Percentiles rank a stretch among this genome's conserved stretches.
Evolutionary conservation across 73 alveolate genomes (phyloP).

Genomic region (Paramecium caudatum): DNA sequence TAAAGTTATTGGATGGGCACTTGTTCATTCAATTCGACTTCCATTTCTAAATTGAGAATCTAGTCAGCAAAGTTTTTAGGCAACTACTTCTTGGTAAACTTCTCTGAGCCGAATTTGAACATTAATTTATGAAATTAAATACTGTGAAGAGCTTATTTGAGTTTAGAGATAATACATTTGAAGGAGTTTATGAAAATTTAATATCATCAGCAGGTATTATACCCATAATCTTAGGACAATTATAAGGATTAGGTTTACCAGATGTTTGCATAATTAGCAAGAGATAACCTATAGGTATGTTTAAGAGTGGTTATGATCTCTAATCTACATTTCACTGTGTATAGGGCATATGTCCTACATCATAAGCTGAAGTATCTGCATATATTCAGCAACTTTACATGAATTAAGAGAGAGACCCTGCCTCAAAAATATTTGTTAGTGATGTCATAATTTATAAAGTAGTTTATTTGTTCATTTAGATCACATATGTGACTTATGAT

Average conservation of each 20-base stretch:
- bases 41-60: conserved; percentile 48
- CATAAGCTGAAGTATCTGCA: conserved; percentile 61
- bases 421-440: conserved; percentile 22
- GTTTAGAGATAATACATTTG: not conserved
- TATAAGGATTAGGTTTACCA: conserved; percentile 51
- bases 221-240: not conserved
- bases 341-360: conserved; percentile 44
- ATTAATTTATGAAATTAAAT: conserved; percentile 21
- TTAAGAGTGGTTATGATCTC: not conserved
- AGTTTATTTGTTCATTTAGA: not conserved
- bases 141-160: conserved; percentile 26
- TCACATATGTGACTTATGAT: conserved; percentile 14
- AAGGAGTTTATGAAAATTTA: conserved; percentile 26
- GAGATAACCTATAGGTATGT: not conserved
- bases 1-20: not conserved
- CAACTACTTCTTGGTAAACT: conserved; percentile 15
- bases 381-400: not conserved
- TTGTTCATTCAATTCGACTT: conserved; percentile 43
- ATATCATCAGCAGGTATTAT: conserved; percentile 23
- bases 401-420: conserved; percentile 43
- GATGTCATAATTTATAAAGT: conserved; percentile 31
- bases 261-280: conserved; percentile 40
- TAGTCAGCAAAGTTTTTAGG: conserved; percentile 52
- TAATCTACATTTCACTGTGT: conserved; percentile 34
- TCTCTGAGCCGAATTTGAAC: conserved; percentile 43